phyloP scores from a whole-genome alignment of 441 rosid genomes.

The Erysimum cheiri region DNA sequence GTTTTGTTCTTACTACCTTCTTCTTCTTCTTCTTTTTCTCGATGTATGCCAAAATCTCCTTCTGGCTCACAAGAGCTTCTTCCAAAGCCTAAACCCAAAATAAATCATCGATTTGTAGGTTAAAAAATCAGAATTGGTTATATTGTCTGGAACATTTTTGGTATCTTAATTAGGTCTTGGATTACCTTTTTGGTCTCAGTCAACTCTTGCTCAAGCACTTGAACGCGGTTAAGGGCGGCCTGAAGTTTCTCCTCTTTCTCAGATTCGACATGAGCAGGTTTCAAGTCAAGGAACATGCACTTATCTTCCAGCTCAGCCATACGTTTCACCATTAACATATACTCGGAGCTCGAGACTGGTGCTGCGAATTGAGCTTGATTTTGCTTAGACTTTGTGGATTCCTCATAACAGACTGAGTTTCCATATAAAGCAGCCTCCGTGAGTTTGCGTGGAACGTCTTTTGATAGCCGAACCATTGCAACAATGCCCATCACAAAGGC shows the following conservation, averaged over 20 bases:
- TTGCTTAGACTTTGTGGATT: slow-evolving; percentile 40
- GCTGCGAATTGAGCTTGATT: slow-evolving; percentile 47
- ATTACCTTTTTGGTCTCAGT: slow-evolving; percentile 72
- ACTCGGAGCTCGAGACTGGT: slow-evolving; percentile 57
- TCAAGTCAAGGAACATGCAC: slow-evolving; percentile 49
- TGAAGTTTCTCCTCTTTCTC: slow-evolving; percentile 84
- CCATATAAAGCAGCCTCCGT: slow-evolving; percentile 72
- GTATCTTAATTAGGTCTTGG: neutral
- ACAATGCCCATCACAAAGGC: slow-evolving; percentile 72
- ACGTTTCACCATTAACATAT: slow-evolving; percentile 70
- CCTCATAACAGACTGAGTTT: slow-evolving; percentile 51
- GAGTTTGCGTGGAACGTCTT: slow-evolving; percentile 71
- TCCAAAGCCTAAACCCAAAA: slow-evolving; percentile 58
- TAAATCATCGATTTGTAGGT: neutral
- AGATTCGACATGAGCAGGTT: slow-evolving; percentile 56
- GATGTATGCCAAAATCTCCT: slow-evolving; percentile 68
- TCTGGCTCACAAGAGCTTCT: slow-evolving; percentile 61
- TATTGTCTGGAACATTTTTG: neutral
- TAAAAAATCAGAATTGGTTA: neutral
- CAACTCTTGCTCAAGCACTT: slow-evolving; percentile 67
- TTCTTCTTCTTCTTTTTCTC: slow-evolving; percentile 78
- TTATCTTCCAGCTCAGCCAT: slow-evolving; percentile 88
- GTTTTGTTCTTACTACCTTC: slow-evolving; percentile 60
- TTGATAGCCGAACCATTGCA: slow-evolving; percentile 66
- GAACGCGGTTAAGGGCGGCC: slow-evolving; percentile 70